These are phyloP conservation scores for Cubamyces lactineus DNA, from an alignment of 768 basidiomycete genomes.

Conservation along the genomic window DNA sequence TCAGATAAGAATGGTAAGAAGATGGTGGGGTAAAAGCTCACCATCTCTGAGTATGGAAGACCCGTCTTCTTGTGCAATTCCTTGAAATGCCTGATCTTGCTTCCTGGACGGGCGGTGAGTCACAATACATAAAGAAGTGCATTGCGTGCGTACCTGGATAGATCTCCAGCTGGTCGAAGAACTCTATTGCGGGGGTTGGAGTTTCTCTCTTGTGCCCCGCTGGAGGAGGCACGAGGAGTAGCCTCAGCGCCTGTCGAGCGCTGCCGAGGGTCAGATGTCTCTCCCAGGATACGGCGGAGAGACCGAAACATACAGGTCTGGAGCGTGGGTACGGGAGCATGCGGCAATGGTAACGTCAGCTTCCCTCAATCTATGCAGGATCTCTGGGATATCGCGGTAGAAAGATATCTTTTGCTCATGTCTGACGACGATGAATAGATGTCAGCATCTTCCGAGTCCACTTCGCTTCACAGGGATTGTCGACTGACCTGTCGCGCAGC, in stretches of 20 bases:
- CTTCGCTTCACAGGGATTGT: no score
- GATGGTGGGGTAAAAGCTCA: constrained; percentile 24
- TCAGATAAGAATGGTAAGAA: not conserved
- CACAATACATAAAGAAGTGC: not conserved
- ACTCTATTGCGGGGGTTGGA: constrained; percentile 53
- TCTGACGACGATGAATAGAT: constrained; percentile 36
- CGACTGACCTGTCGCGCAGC: constrained; percentile 52
- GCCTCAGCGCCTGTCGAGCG: constrained; percentile 72
- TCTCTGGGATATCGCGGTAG: constrained; percentile 75
- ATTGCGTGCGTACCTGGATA: constrained; percentile 55
- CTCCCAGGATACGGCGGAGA: not conserved
- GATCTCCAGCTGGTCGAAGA: constrained; percentile 75
- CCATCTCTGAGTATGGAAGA: constrained; percentile 58
- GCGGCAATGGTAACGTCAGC: constrained; percentile 63
- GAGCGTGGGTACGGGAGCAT: constrained; percentile 73
- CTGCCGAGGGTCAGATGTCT: constrained; percentile 44
- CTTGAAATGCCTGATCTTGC: constrained; percentile 83
- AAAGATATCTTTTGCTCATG: constrained; percentile 63
- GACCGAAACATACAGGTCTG: constrained; percentile 57
- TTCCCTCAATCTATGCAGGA: constrained; percentile 60
- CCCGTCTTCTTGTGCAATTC: constrained; percentile 58
- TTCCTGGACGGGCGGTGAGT: constrained; percentile 48
- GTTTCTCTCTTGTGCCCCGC: constrained; percentile 36
- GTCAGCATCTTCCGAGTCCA: not conserved
- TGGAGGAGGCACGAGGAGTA: constrained; percentile 56